phyloP scores from a whole-genome alignment of 495 filamentous ascomycete genomes.

The Podospora conica region DNA sequence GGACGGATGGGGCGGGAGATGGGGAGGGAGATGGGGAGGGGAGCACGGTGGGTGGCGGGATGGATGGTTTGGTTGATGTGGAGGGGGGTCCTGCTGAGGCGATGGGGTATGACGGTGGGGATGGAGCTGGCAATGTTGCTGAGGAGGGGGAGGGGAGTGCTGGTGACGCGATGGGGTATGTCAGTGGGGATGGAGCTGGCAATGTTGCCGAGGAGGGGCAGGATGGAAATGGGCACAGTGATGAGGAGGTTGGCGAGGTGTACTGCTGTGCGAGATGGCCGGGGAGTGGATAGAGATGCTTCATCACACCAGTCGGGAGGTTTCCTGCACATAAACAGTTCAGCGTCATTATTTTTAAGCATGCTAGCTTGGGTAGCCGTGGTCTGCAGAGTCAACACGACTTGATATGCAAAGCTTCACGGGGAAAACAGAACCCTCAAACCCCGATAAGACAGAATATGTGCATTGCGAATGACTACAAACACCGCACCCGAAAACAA shows the following conservation, averaged over 20 bases:
- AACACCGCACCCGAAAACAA: neutral
- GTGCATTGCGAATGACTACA: neutral
- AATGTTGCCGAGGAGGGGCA: neutral
- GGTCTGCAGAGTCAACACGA: neutral
- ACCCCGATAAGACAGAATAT: neutral
- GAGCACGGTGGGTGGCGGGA: too few species aligned
- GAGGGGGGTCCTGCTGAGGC: neutral
- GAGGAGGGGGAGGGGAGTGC: neutral
- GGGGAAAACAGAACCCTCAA: neutral
- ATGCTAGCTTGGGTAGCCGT: neutral
- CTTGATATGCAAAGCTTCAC: neutral
- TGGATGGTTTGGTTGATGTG: too few species aligned
- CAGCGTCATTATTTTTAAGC: neutral
- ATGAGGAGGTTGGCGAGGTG: neutral
- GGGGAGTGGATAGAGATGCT: neutral
- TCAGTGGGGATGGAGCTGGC: neutral
- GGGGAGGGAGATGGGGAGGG: too few species aligned
- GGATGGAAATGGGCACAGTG: neutral
- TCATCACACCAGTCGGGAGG: neutral
- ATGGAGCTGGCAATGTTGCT: neutral
- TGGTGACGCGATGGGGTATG: neutral
- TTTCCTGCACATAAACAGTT: neutral
- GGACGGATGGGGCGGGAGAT: neutral
- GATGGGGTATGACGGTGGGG: neutral
- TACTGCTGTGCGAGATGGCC: neutral